Evolutionary conservation across 1,139 yeast genomes (phyloP).

Genomic region (Taiozyma sp.): DNA sequence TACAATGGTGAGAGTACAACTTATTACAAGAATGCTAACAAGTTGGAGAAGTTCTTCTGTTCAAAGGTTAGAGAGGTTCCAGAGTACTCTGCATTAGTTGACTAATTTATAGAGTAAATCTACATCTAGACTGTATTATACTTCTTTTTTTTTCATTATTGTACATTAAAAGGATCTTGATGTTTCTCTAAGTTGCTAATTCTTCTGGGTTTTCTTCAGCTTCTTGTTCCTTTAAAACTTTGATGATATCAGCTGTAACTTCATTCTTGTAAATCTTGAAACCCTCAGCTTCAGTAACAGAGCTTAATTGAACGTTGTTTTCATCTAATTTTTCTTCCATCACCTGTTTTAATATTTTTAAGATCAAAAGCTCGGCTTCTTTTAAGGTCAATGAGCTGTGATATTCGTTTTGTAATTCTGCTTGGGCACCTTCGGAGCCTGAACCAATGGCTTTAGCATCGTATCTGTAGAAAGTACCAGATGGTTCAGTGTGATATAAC

Average conservation of each 20-base stretch:
- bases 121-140: background rate
- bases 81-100: slow-evolving; percentile 35
- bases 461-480: slow-evolving; percentile 95
- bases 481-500: slow-evolving; percentile 97
- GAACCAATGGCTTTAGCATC: slow-evolving; percentile 99
- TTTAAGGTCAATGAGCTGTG: slow-evolving; percentile 89
- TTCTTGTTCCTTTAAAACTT: slow-evolving; percentile 67
- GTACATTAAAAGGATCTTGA: background rate
- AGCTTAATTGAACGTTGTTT: slow-evolving; percentile 91
- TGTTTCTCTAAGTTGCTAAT: slow-evolving; percentile 1
- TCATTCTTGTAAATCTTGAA: slow-evolving; percentile 84
- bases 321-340: slow-evolving; percentile 99
- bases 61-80: slow-evolving; percentile 71
- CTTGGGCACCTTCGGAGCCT: slow-evolving; percentile 98
- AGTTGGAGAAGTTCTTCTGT: slow-evolving; percentile 84
- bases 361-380: slow-evolving; percentile 88
- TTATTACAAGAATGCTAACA: slow-evolving; percentile 86
- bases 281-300: slow-evolving; percentile 84
- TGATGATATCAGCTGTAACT: slow-evolving; percentile 79
- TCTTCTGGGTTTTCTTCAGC: slow-evolving; percentile 37
- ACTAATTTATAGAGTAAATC: slow-evolving; percentile 14
- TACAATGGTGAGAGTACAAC: slow-evolving; percentile 90
- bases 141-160: slow-evolving; percentile 26
- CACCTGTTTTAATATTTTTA: slow-evolving; percentile 92
- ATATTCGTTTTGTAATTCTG: slow-evolving; percentile 95